phyloP scores from a whole-genome alignment of 192 early-diverging fungal genomes.

The Funneliformis mosseae region DNA sequence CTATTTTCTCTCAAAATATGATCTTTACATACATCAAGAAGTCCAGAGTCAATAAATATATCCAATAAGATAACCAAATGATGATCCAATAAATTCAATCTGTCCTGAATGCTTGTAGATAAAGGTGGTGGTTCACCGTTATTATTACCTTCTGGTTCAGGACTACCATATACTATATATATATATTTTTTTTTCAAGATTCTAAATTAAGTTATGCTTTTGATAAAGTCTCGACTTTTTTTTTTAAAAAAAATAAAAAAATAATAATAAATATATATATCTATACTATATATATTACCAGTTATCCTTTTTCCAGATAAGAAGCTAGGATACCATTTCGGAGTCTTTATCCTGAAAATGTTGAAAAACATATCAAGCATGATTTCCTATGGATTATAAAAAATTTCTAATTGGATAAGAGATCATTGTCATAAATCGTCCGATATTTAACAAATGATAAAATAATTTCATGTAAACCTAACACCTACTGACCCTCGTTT shows the following conservation, averaged over 20 bases:
- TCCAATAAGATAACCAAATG: conserved; percentile 70
- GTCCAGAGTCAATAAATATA: conserved; percentile 75
- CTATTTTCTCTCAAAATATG: background rate
- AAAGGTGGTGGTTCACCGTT: conserved; percentile 34
- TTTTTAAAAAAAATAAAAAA: background rate
- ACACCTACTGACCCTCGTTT: conserved; percentile 58
- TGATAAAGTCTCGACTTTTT: too few relatives aligned
- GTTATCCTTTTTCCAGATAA: conserved; percentile 50
- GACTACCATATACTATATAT: conserved; percentile 37
- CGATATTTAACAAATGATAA: conserved; percentile 31
- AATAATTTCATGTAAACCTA: background rate
- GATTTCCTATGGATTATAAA: conserved; percentile 59
- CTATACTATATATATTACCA: background rate
- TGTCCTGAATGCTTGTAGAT: conserved; percentile 38
- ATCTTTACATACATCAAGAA: conserved; percentile 51
- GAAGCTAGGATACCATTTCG: conserved; percentile 56
- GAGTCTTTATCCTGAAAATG: conserved; percentile 71
- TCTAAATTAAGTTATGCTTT: background rate
- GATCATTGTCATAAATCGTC: conserved; percentile 4
- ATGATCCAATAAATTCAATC: conserved; percentile 67
- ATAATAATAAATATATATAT: too few relatives aligned
- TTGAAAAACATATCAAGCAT: conserved; percentile 82
- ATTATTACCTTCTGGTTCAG: conserved; percentile 38
- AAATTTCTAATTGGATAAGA: conserved; percentile 22
- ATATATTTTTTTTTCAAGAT: background rate